Percentiles rank a stretch among this genome's conserved stretches.
Evolutionary conservation across 352 stramenopile species (phyloP).

Genomic region (Globisporangium polare): DNA sequence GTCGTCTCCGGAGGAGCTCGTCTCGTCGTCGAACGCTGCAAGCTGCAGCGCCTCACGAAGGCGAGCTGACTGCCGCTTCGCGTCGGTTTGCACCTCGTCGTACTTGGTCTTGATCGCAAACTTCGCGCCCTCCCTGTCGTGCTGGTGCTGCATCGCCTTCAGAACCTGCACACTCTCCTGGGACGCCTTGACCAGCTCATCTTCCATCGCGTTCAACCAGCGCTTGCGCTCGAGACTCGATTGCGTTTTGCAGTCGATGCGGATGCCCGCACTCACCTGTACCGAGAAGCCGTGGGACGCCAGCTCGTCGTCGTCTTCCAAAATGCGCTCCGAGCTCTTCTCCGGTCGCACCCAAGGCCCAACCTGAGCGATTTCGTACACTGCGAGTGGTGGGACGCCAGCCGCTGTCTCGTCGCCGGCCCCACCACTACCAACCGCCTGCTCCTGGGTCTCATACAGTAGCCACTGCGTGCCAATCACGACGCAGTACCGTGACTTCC

Average conservation of each 20-base stretch:
- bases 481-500: slow-evolving; percentile 66
- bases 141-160: slow-evolving; percentile 31
- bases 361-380: slow-evolving; percentile 46
- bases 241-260: slow-evolving; percentile 50
- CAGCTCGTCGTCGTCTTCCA: slow-evolving; percentile 18
- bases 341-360: slow-evolving; percentile 15
- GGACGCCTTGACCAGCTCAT: slow-evolving; percentile 29
- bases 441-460: slow-evolving; percentile 60
- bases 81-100: slow-evolving; percentile 42
- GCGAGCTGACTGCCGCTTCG: slow-evolving; percentile 39
- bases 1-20: slow-evolving; percentile 17
- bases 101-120: slow-evolving; percentile 51
- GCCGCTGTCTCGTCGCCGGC: slow-evolving; percentile 7
- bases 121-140: slow-evolving; percentile 34
- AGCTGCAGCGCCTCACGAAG: slow-evolving; percentile 45
- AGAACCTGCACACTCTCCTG: slow-evolving; percentile 33
- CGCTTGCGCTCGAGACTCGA: slow-evolving; percentile 66
- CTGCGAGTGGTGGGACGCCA: slow-evolving; percentile 31
- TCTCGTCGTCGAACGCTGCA: slow-evolving; percentile 20
- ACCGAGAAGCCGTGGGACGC: slow-evolving; percentile 23
- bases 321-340: not conserved
- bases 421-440: slow-evolving; percentile 28
- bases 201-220: slow-evolving; percentile 65
- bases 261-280: slow-evolving; percentile 20
- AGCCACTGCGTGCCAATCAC: slow-evolving; percentile 68